Percentiles rank a stretch among this genome's conserved stretches.
These are phyloP conservation scores for Centaurea solstitialis DNA, from an alignment of 129 eudicot genomes.

Conservation along the genomic window DNA sequence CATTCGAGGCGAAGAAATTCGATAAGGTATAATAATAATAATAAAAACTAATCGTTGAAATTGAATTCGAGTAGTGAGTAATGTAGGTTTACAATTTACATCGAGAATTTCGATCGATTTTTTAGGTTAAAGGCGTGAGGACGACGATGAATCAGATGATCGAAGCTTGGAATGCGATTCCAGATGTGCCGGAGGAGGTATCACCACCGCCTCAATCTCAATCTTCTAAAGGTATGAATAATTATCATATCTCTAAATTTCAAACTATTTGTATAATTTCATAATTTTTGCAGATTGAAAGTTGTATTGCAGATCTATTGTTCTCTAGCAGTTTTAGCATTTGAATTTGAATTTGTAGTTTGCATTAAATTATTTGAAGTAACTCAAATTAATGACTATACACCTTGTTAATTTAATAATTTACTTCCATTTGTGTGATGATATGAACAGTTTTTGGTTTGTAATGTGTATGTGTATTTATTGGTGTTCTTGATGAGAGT, in stretches of 20 bases:
- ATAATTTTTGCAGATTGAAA: neutral
- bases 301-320: neutral
- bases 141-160: constrained; percentile 80
- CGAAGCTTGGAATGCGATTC: constrained; percentile 78
- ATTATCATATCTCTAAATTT: neutral
- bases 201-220: constrained; percentile 44
- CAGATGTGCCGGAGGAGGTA: constrained; percentile 57
- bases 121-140: constrained; percentile 82
- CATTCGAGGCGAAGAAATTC: constrained; percentile 65
- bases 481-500: constrained; percentile 4
- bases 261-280: neutral
- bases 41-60: neutral
- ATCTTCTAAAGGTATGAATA: constrained; percentile 51
- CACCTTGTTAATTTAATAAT: neutral
- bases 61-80: neutral
- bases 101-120: neutral
- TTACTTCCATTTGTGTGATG: neutral
- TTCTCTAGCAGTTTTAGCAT: neutral
- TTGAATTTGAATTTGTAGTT: neutral
- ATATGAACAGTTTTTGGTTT: neutral
- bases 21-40: constrained; percentile 79
- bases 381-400: neutral
- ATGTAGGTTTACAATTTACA: neutral
- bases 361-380: neutral
- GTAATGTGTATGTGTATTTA: neutral